A percentile compares a stretch with the other conserved stretches of the same genome.
These are phyloP conservation scores for Veloboletus limbatus DNA, from an alignment of 1,284 basidiomycete species.

Conservation along the genomic window DNA sequence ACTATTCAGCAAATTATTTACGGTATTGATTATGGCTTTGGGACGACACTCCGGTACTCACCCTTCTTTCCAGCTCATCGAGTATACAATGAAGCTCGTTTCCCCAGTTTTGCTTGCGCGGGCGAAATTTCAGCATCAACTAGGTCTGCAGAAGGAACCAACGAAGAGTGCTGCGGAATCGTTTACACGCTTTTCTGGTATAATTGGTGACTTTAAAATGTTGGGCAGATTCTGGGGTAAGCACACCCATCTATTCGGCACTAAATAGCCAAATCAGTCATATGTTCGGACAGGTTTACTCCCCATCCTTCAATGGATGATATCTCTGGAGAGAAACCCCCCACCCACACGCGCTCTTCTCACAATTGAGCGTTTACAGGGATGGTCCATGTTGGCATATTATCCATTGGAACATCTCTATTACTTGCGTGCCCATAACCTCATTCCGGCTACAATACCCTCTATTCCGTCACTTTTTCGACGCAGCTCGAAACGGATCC, in stretches of 20 bases:
- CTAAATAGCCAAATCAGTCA: background rate
- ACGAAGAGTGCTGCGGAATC: conserved; percentile 53
- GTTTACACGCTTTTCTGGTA: conserved; percentile 51
- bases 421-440: conserved; percentile 62
- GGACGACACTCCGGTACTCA: background rate
- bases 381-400: conserved; percentile 80
- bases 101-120: conserved; percentile 63
- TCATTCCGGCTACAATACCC: conserved; percentile 55
- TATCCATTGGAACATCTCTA: conserved; percentile 80
- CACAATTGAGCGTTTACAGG: conserved; percentile 78
- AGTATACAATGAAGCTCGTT: conserved; percentile 68
- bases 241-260: conserved; percentile 16
- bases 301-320: conserved; percentile 77
- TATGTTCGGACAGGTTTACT: conserved; percentile 52
- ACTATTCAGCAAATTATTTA: conserved; percentile 64
- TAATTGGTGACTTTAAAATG: conserved; percentile 66
- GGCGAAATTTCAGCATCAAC: conserved; percentile 62
- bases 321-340: conserved; percentile 63
- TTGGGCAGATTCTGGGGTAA: conserved; percentile 76
- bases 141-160: conserved; percentile 51
- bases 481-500: conserved; percentile 40
- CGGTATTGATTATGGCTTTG: conserved; percentile 40
- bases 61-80: conserved; percentile 49
- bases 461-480: conserved; percentile 43
- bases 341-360: conserved; percentile 66